These are phyloP conservation scores for Aspergillus thermomutatus DNA, from an alignment of 2,329 filamentous ascomycete genomes.

Conservation along the genomic window DNA sequence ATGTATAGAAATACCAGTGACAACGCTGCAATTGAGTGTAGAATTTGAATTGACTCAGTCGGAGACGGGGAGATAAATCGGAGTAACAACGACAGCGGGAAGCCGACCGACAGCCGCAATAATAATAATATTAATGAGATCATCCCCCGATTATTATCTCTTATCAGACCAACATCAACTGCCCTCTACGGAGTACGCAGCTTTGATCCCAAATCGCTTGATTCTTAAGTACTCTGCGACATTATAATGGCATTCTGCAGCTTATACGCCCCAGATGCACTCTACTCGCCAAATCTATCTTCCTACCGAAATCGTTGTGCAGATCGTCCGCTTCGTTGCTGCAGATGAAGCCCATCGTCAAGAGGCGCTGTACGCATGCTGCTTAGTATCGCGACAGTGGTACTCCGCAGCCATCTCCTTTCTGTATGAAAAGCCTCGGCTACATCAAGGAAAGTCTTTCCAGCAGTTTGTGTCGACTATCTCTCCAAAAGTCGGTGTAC, in stretches of 20 bases:
- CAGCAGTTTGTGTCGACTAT: constrained; percentile 53
- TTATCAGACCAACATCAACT: neutral
- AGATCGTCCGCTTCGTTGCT: constrained; percentile 47
- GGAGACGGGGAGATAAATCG: neutral
- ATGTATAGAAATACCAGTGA: neutral
- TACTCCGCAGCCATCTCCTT: constrained; percentile 50
- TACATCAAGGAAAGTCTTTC: constrained; percentile 51
- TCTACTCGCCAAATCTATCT: constrained; percentile 38
- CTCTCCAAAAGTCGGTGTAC: constrained; percentile 47
- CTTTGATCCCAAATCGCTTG: neutral
- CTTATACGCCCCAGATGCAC: constrained; percentile 12
- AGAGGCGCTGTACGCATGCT: constrained; percentile 48
- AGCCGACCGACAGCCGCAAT: neutral
- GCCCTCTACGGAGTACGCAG: neutral
- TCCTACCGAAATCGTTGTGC: constrained; percentile 53
- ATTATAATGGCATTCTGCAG: constrained; percentile 12
- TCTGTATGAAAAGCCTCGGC: constrained; percentile 52
- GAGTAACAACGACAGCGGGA: no score
- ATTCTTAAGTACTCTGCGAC: neutral
- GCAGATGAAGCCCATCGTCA: constrained; percentile 39
- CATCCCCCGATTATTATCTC: neutral
- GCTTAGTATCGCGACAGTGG: constrained; percentile 55
- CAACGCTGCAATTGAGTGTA: neutral
- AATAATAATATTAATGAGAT: constrained; percentile 3
- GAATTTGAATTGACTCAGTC: neutral